phyloP scores from a whole-genome alignment of 768 basidiomycete genomes.

The Fomitopsis pulvina region DNA sequence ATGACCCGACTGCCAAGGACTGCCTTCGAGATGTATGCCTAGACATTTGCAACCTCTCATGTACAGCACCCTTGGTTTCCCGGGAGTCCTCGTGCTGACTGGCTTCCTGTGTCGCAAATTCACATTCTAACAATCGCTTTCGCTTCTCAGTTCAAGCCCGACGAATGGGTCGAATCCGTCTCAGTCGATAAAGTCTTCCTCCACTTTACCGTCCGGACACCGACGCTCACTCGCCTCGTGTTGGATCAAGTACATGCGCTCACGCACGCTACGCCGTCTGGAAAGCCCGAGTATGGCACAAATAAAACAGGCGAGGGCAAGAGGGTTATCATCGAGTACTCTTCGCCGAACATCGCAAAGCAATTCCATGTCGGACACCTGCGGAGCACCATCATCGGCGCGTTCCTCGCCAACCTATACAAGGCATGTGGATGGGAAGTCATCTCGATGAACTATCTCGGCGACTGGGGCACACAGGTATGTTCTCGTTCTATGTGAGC shows the following conservation, averaged over 20 bases:
- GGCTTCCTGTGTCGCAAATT: not conserved
- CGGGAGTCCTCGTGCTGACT: too few species aligned
- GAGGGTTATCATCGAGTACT: slow-evolving; percentile 85
- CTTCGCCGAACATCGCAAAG: slow-evolving; percentile 96
- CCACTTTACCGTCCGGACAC: slow-evolving; percentile 66
- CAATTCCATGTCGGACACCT: slow-evolving; percentile 97
- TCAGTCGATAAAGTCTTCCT: slow-evolving; percentile 75
- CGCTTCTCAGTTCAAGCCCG: slow-evolving; percentile 80
- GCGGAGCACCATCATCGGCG: slow-evolving; percentile 98
- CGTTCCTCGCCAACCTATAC: slow-evolving; percentile 87
- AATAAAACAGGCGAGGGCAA: slow-evolving; percentile 76
- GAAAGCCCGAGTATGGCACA: slow-evolving; percentile 71
- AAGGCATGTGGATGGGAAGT: slow-evolving; percentile 92
- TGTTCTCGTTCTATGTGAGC: not conserved
- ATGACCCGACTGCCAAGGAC: too few species aligned
- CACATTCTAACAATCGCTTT: not conserved
- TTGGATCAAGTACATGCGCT: slow-evolving; percentile 70
- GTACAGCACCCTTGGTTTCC: too few species aligned
- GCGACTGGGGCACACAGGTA: slow-evolving; percentile 98
- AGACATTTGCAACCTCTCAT: too few species aligned
- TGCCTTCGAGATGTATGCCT: too few species aligned
- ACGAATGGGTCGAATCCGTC: slow-evolving; percentile 70
- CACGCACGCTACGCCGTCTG: slow-evolving; percentile 54
- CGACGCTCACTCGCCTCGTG: slow-evolving; percentile 56
- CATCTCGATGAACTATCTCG: slow-evolving; percentile 87